Conservation (phyloP, 768 basidiomycete species). For the Russula ochroleuca region DNA sequence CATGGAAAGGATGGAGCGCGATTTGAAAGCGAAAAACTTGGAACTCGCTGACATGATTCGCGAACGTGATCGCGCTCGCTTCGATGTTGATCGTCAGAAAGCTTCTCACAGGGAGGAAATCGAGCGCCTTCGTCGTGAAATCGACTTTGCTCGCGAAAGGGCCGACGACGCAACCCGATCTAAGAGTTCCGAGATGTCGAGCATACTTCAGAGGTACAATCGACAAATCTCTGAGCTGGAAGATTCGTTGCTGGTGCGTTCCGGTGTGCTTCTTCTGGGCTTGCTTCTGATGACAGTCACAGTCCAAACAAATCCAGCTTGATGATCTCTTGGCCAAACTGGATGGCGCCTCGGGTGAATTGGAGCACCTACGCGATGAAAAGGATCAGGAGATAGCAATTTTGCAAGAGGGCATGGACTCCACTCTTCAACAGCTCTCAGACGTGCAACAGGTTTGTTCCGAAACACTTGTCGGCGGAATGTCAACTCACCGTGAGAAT, state of each 20-base stretch:
- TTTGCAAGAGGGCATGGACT: constrained; percentile 93
- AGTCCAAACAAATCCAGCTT: constrained; percentile 96
- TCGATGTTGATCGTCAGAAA: constrained; percentile 92
- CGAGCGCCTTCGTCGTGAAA: constrained; percentile 86
- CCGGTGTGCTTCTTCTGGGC: background rate
- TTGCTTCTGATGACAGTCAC: constrained; percentile 17
- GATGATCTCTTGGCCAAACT: constrained; percentile 86
- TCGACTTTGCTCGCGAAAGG: constrained; percentile 95
- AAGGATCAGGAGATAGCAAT: constrained; percentile 97
- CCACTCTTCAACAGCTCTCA: constrained; percentile 79
- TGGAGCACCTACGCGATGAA: constrained; percentile 84
- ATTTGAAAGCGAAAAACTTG: constrained; percentile 96
- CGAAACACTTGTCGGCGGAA: background rate
- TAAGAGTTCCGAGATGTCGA: constrained; percentile 90
- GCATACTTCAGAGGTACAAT: constrained; percentile 88
- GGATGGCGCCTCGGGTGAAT: constrained; percentile 64
- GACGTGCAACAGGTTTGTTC: constrained; percentile 75
- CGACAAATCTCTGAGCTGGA: constrained; percentile 95
- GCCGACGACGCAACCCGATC: constrained; percentile 88
- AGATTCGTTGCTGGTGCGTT: constrained; percentile 79
- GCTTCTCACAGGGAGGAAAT: constrained; percentile 92
- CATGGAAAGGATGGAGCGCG: constrained; percentile 98
- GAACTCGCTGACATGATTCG: constrained; percentile 99
- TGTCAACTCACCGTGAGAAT: constrained; percentile 19
- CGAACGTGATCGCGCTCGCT: constrained; percentile 92